Conservation (phyloP, 2,329 filamentous ascomycete species). For the Talaromyces sp. region DNA sequence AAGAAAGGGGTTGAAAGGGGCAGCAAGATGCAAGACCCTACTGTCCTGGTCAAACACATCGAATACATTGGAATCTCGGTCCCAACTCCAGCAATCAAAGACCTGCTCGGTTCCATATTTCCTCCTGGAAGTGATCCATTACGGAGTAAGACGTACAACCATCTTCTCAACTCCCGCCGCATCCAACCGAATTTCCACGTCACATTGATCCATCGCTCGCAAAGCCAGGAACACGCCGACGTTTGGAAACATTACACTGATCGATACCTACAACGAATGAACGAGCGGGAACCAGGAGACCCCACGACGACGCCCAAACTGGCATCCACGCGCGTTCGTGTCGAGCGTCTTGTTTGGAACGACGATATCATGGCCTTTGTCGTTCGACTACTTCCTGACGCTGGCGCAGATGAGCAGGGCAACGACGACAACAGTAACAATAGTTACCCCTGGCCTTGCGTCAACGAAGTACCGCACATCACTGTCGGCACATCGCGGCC, state of each 20-base stretch:
- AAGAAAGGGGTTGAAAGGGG: conserved; percentile 2
- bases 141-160: conserved; percentile 63
- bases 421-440: background rate
- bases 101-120: conserved; percentile 67
- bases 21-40: conserved; percentile 19
- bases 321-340: conserved; percentile 41
- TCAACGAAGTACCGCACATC: conserved; percentile 76
- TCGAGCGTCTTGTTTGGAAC: conserved; percentile 72
- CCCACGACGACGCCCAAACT: conserved; percentile 25
- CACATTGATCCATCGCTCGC: conserved; percentile 79
- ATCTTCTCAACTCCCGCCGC: conserved; percentile 66
- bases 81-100: conserved; percentile 44
- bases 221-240: conserved; percentile 53
- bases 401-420: conserved; percentile 19
- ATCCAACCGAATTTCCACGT: conserved; percentile 87
- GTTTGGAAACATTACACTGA: conserved; percentile 69
- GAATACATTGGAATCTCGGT: conserved; percentile 62
- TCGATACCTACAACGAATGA: conserved; percentile 45
- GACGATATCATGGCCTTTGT: conserved; percentile 86
- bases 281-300: conserved; percentile 19
- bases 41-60: conserved; percentile 46
- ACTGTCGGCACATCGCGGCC: conserved; percentile 76
- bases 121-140: conserved; percentile 39
- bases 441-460: conserved; percentile 54
- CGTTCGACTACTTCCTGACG: conserved; percentile 54